Base-by-base conservation (phyloP, 768 basidiomycete genomes). In the Leucosporidium yakuticum region DNA sequence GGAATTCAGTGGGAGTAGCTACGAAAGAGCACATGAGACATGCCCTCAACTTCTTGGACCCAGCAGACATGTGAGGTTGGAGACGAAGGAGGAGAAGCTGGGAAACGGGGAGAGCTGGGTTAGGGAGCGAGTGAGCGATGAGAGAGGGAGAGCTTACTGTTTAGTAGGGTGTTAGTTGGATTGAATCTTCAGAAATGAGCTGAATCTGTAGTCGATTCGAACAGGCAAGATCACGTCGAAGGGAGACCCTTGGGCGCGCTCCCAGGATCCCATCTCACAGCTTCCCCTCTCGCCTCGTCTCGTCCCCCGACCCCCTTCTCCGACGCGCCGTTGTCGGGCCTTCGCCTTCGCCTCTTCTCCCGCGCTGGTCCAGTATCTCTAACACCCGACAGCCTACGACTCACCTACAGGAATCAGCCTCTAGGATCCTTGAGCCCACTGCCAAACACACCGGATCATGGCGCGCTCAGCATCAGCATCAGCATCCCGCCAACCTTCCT, bases 1-100 rank as follows among this genome's bases (percentile, higher is more conserved):
- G 82, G 78, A 97, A 99, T 73, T 97, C 95, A 50, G 82, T 81
- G 0, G 91, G 86, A 0, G 86, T 82, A 75, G 91, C 91, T 25
- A 98, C 85, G 69, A 96, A 85, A 0, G 93, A 96, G 79, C 96
- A 99, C 50, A 97, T 83, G 2, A 97, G 83, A 77, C 95, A 99
- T 25, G 95, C 94, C 63, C 95, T 84, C 14, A 94, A 85, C 65
- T 85, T 83, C 76, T 87, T 89, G 66, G 86, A 44, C 39, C 39
- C 49, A 8, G 61, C 48, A 23, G 73, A 68, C 70, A 69, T 69
- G 27, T 34, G 8, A 7, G 21, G 15, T 25, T 27, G 32, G 25
- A 7, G 7, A 3, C 11, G 61, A 29, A n/a, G n/a, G 20, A 32
- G 11, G 23, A 20, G 49, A 61, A 47, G 14, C 19, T 50, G 44